Conservation (phyloP, 2,329 filamentous ascomycete species). For the Cladosporium sp. region DNA sequence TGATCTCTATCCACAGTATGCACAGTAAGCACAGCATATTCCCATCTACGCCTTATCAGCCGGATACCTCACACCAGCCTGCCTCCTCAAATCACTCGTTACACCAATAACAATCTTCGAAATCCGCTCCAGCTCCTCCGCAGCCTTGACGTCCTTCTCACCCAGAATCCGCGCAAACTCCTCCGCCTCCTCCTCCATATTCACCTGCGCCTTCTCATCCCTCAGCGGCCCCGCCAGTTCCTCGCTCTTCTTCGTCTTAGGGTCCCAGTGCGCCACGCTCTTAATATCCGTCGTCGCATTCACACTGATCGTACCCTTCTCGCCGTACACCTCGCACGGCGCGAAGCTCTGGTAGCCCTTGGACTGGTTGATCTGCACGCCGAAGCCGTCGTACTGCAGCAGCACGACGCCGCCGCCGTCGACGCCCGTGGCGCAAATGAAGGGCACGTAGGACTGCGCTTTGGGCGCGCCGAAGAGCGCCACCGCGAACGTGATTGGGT, state of each 20-base stretch:
- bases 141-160: conserved; percentile 33
- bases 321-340: conserved; percentile 43
- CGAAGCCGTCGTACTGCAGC: conserved; percentile 40
- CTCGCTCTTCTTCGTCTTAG: conserved; percentile 37
- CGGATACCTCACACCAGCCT: conserved; percentile 40
- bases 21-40: background rate
- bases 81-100: conserved; percentile 38
- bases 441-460: conserved; percentile 37
- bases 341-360: conserved; percentile 42
- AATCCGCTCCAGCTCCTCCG: conserved; percentile 35
- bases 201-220: conserved; percentile 35
- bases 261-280: conserved; percentile 33
- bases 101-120: conserved; percentile 38
- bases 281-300: conserved; percentile 42
- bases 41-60: conserved; percentile 24
- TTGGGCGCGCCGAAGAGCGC: conserved; percentile 42
- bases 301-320: conserved; percentile 40
- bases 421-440: conserved; percentile 39
- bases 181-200: conserved; percentile 42
- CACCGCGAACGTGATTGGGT: conserved; percentile 42
- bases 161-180: conserved; percentile 42
- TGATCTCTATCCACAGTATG: background rate
- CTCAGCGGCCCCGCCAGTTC: conserved; percentile 32
- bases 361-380: conserved; percentile 37
- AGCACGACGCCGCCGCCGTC: conserved; percentile 42